phyloP scores from a whole-genome alignment of 2,329 filamentous ascomycete genomes.

The Ascocoryne sarcoides region DNA sequence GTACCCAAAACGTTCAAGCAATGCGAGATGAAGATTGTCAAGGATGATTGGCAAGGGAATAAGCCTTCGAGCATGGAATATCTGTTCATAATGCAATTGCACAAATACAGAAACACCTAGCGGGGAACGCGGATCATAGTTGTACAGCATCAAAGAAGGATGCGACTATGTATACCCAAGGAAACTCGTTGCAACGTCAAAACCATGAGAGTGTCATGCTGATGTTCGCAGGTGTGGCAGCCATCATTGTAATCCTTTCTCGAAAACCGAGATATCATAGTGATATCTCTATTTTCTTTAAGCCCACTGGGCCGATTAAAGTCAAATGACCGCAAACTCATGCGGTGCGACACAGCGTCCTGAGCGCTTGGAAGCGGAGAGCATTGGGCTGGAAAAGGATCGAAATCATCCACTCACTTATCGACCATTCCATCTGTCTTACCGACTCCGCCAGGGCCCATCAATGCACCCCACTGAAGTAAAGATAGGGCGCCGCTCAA shows the following conservation, averaged over 20 bases:
- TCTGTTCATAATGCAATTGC: conserved; percentile 16
- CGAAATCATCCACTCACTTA: conserved; percentile 51
- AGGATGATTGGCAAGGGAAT: conserved; percentile 14
- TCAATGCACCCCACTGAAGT: conserved; percentile 62
- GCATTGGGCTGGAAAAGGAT: conserved; percentile 11
- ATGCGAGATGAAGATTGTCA: conserved; percentile 12
- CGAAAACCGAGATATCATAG: no score
- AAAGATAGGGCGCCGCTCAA: conserved; percentile 67
- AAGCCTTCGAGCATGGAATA: conserved; percentile 10
- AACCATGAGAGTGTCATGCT: no score
- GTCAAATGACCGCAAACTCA: conserved; percentile 54
- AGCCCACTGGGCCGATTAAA: conserved; percentile 22
- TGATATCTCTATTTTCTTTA: conserved; percentile 20
- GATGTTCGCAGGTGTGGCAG: no score
- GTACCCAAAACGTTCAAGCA: conserved; percentile 13
- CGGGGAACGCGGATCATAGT: conserved; percentile 9
- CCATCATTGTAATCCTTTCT: no score
- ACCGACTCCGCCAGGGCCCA: conserved; percentile 68
- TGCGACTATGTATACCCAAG: no score
- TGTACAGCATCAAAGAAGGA: conserved; percentile 18
- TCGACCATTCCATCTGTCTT: conserved; percentile 71
- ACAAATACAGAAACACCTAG: conserved; percentile 6
- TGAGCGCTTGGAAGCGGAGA: conserved; percentile 14
- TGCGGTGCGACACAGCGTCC: conserved; percentile 37
- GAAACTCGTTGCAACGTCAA: no score